Percentiles rank a stretch among this genome's conserved stretches.
Evolutionary conservation across 305 asterid genomes (phyloP).

Genomic region (Solanum hybrid): DNA sequence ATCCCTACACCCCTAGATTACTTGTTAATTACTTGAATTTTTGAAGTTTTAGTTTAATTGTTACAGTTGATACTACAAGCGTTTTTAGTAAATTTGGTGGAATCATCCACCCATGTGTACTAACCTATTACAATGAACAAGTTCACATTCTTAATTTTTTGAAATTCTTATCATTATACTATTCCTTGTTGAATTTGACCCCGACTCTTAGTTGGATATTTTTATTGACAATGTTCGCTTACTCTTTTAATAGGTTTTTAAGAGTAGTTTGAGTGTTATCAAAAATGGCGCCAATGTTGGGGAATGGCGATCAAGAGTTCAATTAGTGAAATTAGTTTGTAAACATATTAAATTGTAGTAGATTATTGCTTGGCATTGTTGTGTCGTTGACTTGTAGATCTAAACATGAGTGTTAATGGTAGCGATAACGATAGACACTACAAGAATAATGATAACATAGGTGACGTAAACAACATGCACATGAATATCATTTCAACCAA

Average conservation of each 20-base stretch:
- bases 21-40: background rate
- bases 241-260: background rate
- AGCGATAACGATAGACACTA: background rate
- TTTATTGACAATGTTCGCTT: background rate
- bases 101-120: background rate
- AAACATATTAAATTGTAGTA: background rate
- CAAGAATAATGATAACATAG: background rate
- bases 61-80: background rate
- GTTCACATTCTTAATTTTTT: background rate
- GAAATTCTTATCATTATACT: background rate
- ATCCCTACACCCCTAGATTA: background rate
- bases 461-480: background rate
- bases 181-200: background rate
- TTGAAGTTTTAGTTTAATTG: background rate
- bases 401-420: background rate
- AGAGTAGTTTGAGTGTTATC: background rate
- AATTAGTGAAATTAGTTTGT: background rate
- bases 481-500: background rate
- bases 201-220: background rate
- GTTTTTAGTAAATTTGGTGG: background rate
- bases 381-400: background rate
- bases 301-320: background rate
- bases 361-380: background rate
- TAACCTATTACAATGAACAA: too few relatives aligned
- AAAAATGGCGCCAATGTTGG: background rate